Conservation (phyloP, 257 asterid species). For the Solanum appendiculatum region DNA sequence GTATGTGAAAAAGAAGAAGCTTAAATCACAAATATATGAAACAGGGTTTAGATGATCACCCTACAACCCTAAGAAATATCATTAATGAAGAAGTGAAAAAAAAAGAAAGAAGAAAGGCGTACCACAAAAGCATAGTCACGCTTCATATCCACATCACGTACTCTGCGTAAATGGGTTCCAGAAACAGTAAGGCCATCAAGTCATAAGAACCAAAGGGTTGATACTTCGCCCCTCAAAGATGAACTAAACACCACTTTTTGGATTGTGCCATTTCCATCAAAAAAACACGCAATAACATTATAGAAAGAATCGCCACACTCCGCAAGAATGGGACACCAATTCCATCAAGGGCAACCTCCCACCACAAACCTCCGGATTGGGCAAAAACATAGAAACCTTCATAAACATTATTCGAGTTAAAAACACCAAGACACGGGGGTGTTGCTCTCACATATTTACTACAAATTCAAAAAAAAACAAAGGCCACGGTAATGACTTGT, state of each 20-base stretch:
- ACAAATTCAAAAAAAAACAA: constrained; percentile 2
- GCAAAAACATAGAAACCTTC: constrained; percentile 58
- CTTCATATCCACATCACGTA: constrained; percentile 72
- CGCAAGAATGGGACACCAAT: constrained; percentile 38
- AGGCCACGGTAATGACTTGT: not conserved
- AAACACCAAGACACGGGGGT: constrained; percentile 27
- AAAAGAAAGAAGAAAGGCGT: not conserved
- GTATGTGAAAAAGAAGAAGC: not conserved
- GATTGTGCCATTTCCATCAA: constrained; percentile 53
- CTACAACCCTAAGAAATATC: not conserved
- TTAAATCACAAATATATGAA: not conserved
- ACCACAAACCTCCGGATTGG: constrained; percentile 55
- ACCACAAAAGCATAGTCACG: constrained; percentile 67
- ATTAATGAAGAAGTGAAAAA: not conserved
- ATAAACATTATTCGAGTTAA: constrained; percentile 47
- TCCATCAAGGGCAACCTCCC: constrained; percentile 62
- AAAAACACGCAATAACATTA: constrained; percentile 43
- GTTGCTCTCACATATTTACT: constrained; percentile 23
- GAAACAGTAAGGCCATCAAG: constrained; percentile 61
- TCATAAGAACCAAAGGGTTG: constrained; percentile 50
- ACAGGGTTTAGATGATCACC: not conserved
- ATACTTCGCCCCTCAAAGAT: constrained; percentile 55
- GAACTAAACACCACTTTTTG: constrained; percentile 58
- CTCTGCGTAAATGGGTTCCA: constrained; percentile 71
- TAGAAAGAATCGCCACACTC: constrained; percentile 49